These are phyloP conservation scores for Amanita polypyramis DNA, from an alignment of 768 basidiomycete species.

Conservation along the genomic window DNA sequence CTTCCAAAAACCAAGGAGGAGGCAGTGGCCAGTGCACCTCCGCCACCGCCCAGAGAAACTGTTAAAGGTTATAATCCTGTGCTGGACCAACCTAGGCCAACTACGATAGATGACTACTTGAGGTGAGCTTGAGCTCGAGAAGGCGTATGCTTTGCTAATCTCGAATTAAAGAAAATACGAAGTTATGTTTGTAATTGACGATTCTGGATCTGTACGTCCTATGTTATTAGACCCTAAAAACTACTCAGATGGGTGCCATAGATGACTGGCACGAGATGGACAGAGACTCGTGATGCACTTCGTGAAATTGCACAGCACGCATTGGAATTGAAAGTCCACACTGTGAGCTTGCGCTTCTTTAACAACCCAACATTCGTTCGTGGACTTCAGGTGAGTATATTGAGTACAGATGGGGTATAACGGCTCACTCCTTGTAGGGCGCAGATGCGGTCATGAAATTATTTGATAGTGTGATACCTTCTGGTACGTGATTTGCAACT, in stretches of 20 bases:
- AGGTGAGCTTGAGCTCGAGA: slow-evolving; percentile 10
- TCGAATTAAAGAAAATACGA: slow-evolving; percentile 16
- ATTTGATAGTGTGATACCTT: slow-evolving; percentile 13
- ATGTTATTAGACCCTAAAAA: background rate
- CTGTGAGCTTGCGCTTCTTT: slow-evolving; percentile 19
- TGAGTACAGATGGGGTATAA: too few species aligned
- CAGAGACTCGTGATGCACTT: slow-evolving; percentile 17
- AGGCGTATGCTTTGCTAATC: background rate
- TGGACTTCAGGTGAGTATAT: background rate
- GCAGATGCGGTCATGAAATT: slow-evolving; percentile 10
- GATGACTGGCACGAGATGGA: slow-evolving; percentile 17
- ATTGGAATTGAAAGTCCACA: slow-evolving; percentile 14
- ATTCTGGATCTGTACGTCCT: slow-evolving; percentile 18
- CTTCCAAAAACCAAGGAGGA: slow-evolving; percentile 3
- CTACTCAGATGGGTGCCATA: background rate
- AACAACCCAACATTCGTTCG: slow-evolving; percentile 8
- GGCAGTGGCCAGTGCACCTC: slow-evolving; percentile 9
- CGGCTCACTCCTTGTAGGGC: slow-evolving; percentile 11
- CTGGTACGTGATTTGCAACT: slow-evolving; percentile 6
- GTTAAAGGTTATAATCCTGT: slow-evolving; percentile 16
- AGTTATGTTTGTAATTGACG: slow-evolving; percentile 20
- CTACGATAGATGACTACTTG: slow-evolving; percentile 15
- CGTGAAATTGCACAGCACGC: slow-evolving; percentile 20
- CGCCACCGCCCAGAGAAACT: slow-evolving; percentile 11
- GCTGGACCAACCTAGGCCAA: slow-evolving; percentile 17